Evolutionary conservation across 2,329 filamentous ascomycete genomes (phyloP).

Genomic region (Ophiobolus disseminans): DNA sequence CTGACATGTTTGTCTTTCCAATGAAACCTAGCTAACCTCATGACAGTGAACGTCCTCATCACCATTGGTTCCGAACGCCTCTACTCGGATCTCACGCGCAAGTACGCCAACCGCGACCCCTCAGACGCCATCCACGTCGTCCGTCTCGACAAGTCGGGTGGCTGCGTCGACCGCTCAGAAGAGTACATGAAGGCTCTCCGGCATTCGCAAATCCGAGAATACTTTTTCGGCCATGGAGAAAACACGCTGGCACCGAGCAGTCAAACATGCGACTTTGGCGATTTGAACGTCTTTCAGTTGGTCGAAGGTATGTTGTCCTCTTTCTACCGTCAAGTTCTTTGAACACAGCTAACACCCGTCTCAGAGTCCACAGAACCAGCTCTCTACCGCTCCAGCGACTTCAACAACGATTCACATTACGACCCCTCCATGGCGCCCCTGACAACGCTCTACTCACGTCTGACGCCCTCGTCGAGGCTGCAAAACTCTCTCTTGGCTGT

Average conservation of each 20-base stretch:
- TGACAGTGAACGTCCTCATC: slow-evolving; percentile 75
- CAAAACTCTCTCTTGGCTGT: slow-evolving; percentile 85
- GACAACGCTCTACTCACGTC: slow-evolving; percentile 64
- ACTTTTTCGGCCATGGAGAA: slow-evolving; percentile 84
- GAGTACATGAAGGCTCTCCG: slow-evolving; percentile 75
- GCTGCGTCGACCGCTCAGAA: slow-evolving; percentile 78
- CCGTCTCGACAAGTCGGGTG: slow-evolving; percentile 82
- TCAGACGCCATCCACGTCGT: slow-evolving; percentile 78
- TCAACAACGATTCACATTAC: slow-evolving; percentile 58
- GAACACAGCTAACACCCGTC: background rate
- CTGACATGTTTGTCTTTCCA: background rate
- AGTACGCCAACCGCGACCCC: slow-evolving; percentile 63
- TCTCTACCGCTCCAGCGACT: slow-evolving; percentile 52
- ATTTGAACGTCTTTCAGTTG: slow-evolving; percentile 75
- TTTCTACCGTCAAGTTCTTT: background rate
- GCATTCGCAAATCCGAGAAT: slow-evolving; percentile 82
- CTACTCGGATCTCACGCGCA: slow-evolving; percentile 74
- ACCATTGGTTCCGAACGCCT: slow-evolving; percentile 81
- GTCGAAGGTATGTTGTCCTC: slow-evolving; percentile 59
- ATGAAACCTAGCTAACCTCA: slow-evolving; percentile 34
- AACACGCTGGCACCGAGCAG: slow-evolving; percentile 84
- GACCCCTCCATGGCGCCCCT: slow-evolving; percentile 19
- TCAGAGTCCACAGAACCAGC: slow-evolving; percentile 9
- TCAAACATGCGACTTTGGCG: slow-evolving; percentile 79
- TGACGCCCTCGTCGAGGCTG: slow-evolving; percentile 71